Conservation (phyloP, 75 land plant genomes). For the Ceratopteris richardii region DNA sequence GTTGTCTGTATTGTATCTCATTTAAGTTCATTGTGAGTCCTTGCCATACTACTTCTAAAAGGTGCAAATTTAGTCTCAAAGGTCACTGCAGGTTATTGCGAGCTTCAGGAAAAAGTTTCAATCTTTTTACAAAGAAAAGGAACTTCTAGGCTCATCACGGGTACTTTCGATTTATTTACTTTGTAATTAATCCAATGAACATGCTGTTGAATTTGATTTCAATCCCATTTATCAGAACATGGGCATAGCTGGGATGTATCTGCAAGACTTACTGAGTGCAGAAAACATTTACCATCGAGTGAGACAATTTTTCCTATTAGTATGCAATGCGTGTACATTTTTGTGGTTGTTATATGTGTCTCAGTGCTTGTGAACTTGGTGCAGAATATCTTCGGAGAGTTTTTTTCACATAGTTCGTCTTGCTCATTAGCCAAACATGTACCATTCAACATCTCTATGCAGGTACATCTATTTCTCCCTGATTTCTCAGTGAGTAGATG, state of each 20-base stretch:
- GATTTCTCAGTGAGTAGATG: background rate
- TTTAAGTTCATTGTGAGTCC: too few species aligned
- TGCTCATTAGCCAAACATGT: background rate
- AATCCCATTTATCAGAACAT: background rate
- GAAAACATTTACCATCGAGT: background rate
- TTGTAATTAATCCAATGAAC: too few species aligned
- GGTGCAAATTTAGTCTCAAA: too few species aligned
- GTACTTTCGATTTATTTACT: too few species aligned
- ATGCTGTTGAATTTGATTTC: too few species aligned
- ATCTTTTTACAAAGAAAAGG: too few species aligned
- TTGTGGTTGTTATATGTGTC: background rate
- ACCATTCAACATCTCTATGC: background rate
- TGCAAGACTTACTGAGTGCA: background rate
- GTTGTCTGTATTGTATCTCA: too few species aligned
- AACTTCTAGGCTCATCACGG: too few species aligned
- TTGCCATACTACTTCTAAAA: too few species aligned
- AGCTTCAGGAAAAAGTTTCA: too few species aligned
- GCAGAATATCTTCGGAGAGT: background rate
- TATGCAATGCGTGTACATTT: too few species aligned
- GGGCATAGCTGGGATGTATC: background rate
- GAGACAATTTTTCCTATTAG: background rate
- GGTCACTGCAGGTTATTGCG: too few species aligned
- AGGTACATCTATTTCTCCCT: background rate
- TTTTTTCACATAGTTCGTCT: background rate
- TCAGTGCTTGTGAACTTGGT: background rate